Evolutionary conservation across 108 stramenopile genomes (phyloP).

Genomic region (Aurantiochytrium sp.): DNA sequence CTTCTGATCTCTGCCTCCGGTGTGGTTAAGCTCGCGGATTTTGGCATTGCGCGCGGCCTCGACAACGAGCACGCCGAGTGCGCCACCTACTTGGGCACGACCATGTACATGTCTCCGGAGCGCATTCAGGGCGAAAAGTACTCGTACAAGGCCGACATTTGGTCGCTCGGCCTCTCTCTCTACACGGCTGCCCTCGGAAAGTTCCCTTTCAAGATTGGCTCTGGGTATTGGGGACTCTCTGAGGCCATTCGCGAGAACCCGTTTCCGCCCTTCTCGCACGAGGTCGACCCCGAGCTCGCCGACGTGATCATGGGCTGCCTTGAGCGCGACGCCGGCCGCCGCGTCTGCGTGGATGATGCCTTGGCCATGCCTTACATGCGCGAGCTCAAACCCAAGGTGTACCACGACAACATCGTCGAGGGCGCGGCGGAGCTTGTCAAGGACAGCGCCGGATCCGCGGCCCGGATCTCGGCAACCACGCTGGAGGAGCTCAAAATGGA

Average conservation of each 20-base stretch:
- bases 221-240: slow-evolving; percentile 3
- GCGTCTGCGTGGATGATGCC: neutral
- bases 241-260: slow-evolving; percentile 6
- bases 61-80: slow-evolving; percentile 32
- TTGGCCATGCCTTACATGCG: neutral
- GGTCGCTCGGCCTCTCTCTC: slow-evolving; percentile 35
- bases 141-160: slow-evolving; percentile 37
- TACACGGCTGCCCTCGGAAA: slow-evolving; percentile 4
- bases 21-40: slow-evolving; percentile 54
- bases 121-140: slow-evolving; percentile 58
- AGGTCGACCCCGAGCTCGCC: neutral
- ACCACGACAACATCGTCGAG: neutral
- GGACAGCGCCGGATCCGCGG: neutral
- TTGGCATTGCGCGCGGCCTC: slow-evolving; percentile 50
- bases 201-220: slow-evolving; percentile 17
- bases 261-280: neutral
- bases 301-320: neutral
- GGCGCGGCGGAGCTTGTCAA: neutral
- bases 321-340: neutral
- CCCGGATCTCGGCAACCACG: neutral
- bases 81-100: slow-evolving; percentile 60
- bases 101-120: slow-evolving; percentile 65
- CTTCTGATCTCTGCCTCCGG: slow-evolving; percentile 45
- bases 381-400: neutral
- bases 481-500: too few species aligned